phyloP scores from a whole-genome alignment of 805 yeast species.

The Isabelozyma pseudorhagii region DNA sequence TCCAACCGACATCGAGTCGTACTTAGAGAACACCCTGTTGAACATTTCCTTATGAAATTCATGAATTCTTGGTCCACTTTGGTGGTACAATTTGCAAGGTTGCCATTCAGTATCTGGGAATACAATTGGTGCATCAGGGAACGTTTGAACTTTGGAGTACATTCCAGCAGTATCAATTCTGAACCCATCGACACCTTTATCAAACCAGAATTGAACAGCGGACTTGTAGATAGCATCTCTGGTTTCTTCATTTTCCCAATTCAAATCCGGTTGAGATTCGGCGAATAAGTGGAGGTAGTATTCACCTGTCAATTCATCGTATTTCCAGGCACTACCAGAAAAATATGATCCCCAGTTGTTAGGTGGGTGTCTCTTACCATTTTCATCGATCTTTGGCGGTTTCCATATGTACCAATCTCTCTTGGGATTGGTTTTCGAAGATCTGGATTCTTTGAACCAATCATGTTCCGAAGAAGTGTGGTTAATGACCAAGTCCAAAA shows the following conservation, averaged over 20 bases:
- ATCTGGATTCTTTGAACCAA: conserved; percentile 57
- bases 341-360: conserved; percentile 56
- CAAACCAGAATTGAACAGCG: conserved; percentile 52
- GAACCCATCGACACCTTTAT: conserved; percentile 57
- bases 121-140: conserved; percentile 48
- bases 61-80: conserved; percentile 55
- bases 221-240: conserved; percentile 40
- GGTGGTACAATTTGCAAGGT: conserved; percentile 27
- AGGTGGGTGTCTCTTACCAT: conserved; percentile 54
- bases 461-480: conserved; percentile 55
- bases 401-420: conserved; percentile 64
- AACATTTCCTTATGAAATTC: conserved; percentile 56
- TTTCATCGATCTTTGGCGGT: conserved; percentile 42
- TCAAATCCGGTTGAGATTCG: conserved; percentile 54
- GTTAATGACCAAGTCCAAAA: conserved; percentile 57
- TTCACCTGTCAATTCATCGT: conserved; percentile 51
- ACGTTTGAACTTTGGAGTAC: conserved; percentile 46
- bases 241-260: conserved; percentile 52
- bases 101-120: conserved; percentile 41
- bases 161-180: conserved; percentile 55
- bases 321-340: conserved; percentile 56
- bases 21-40: conserved; percentile 36
- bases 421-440: conserved; percentile 49
- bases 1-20: conserved; percentile 57
- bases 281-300: conserved; percentile 56